Base-by-base conservation (phyloP, 495 filamentous ascomycete species). In the Podospora pseudopauciseta region DNA sequence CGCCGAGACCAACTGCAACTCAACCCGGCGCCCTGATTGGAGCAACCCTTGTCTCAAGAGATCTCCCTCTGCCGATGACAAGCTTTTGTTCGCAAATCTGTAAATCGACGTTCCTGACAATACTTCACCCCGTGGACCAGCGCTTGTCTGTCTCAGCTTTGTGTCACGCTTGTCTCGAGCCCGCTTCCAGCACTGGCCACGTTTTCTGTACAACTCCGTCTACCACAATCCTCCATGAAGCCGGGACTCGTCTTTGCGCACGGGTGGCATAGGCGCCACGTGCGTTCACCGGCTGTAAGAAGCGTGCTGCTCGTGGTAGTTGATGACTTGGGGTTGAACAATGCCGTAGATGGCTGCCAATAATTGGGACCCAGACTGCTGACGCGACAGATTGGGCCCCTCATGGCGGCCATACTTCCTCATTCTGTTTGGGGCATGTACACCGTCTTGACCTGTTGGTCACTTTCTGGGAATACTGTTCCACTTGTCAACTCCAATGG, bases 161-260 rank as follows among this genome's bases (percentile, higher is more conserved):
- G 71, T 73, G 68, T 70, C 68, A 73, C 71, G 69, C 68, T 69
- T 73, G 71, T 73, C 67, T 73, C 68, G 68, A 65, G 66, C 66
- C 49, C 64, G 57, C 49, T 64, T 53, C 61, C 57, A 65, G 68
- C 67, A 54, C 66, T 65, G 60, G 39, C 68, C 71, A 71, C 67
- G 68, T 71, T 69, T 69, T 60, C 23, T 23, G 23, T 23, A 23
- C 23, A 23, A 23, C 23, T 69, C 11, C 60, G 27, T 30, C 30
- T 32, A 63, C 30, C 18, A n/a, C 9, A 7, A 20, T 32, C 19
- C 16, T 28, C 23, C 30, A 61, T 23, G 30, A 55, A 30, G 18
- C 62, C 53, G 39, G 26, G n/a, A 32, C 56, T 20, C 61, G 23
- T 44, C 26, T 7, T 49, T n/a, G 59, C 58, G 54, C 60, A 67